Base-by-base conservation (phyloP, 2,329 filamentous ascomycete genomes). In the Fusarium sp. region DNA sequence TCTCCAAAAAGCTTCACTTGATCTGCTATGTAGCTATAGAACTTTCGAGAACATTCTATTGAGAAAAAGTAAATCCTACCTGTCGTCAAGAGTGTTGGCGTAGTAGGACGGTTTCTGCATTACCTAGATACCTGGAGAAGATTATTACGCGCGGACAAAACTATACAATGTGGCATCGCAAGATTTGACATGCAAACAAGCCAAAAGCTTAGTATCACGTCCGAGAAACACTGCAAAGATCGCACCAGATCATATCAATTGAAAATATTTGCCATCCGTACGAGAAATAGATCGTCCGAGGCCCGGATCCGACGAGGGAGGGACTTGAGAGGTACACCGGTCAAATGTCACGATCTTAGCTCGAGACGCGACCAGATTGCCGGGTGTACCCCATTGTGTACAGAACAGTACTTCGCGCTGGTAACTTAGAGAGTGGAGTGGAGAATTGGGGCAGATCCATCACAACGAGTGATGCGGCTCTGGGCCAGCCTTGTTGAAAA, bases 331-430 rank as follows among this genome's bases (percentile, higher is more conserved):
- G 73, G 73, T 75, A 75, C 73, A 73, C 72, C 44, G 60, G 46
- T 52, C 65, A 37, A 67, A 75, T 58, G 73, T 75, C 72, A 75
- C 73, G 72, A 75, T 74, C 72, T 75, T 75, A 75, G 73, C 73
- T 75, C 65, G 58, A 68, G 60, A 59, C 65, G 65, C 58, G 65
- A 62, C 72, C 73, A 74, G 72, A 66, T 67, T 72, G 70, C 65
- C 69, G 73, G 72, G 73, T 75, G 55, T 63, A 75, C 73, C 72
- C 62, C 55, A 58, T 73, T 70, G 71, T 67, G 73, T 74, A 74
- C 70, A 64, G 62, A 61, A 55, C 62, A 64, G 62, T 66, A 65
- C 62, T 55, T 60, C 34, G 57, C 50, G 43, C 44, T 25, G 50
- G 50, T 39, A 48, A 61, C 51, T 73, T 75, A 73, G 73, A 75